phyloP scores from a whole-genome alignment of 2,329 filamentous ascomycete species.

The Aspergillus japonicus region DNA sequence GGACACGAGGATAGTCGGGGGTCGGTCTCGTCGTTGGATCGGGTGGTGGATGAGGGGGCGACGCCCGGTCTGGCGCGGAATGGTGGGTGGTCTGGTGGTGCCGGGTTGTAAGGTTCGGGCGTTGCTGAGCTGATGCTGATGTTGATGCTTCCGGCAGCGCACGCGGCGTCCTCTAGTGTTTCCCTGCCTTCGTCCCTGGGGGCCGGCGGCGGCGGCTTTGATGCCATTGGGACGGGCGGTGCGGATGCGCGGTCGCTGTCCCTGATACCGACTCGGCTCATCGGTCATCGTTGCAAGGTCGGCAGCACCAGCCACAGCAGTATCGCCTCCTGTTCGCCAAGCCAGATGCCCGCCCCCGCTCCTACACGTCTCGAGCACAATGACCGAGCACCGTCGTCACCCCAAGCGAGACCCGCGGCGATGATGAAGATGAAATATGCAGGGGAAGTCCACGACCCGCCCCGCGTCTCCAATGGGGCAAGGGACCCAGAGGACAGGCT shows the following conservation, averaged over 20 bases:
- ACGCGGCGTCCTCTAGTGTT: slow-evolving; percentile 12
- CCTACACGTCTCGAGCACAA: background rate
- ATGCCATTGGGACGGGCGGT: background rate
- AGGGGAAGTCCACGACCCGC: slow-evolving; percentile 2
- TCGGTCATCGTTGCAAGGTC: background rate
- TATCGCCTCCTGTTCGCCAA: background rate
- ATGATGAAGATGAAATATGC: slow-evolving; percentile 1
- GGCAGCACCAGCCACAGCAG: background rate
- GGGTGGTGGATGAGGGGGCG: slow-evolving; percentile 18
- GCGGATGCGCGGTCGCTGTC: background rate
- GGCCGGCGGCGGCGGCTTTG: too few species aligned
- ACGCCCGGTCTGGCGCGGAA: slow-evolving; percentile 13
- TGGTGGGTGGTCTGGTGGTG: slow-evolving; percentile 10
- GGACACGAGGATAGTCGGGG: slow-evolving; percentile 3
- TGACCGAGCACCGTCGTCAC: background rate
- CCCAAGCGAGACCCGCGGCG: slow-evolving; percentile 1
- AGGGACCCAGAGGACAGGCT: background rate
- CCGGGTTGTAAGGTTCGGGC: too few species aligned
- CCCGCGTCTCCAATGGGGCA: background rate
- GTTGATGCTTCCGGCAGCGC: slow-evolving; percentile 7
- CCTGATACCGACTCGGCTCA: background rate
- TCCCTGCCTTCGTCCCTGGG: slow-evolving; percentile 15
- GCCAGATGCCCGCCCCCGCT: background rate
- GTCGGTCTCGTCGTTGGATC: slow-evolving; percentile 30
- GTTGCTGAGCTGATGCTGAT: background rate